These are phyloP conservation scores for Plasmodium knowlesi DNA, from an alignment of 169 alveolate genomes.

Conservation along the genomic window DNA sequence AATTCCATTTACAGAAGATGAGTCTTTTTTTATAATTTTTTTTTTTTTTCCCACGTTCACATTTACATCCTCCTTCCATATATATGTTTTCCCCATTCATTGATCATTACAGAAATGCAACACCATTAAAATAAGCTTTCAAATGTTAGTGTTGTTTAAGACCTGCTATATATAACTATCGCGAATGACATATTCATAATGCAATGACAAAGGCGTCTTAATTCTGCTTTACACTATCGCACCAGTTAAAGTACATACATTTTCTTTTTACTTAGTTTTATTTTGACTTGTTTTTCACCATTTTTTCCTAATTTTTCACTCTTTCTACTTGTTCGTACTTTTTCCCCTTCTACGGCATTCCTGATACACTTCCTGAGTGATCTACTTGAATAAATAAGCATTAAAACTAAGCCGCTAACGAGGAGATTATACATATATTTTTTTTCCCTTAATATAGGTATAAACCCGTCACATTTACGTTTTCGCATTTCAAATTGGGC, in stretches of 20 bases:
- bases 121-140: background rate
- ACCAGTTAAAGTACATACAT: background rate
- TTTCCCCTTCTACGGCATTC: background rate
- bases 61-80: background rate
- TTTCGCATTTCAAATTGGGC: background rate
- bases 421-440: background rate
- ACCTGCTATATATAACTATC: background rate
- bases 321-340: background rate
- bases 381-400: background rate
- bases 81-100: background rate
- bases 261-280: background rate
- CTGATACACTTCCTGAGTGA: background rate
- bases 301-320: background rate
- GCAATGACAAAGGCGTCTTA: background rate
- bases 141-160: background rate
- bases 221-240: background rate
- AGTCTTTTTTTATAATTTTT: constrained; percentile 1
- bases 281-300: background rate
- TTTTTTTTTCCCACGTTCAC: background rate
- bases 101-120: background rate
- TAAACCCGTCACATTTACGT: background rate
- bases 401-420: background rate
- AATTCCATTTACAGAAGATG: background rate
- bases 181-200: background rate
- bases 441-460: background rate